These are phyloP conservation scores for Oldenlandia corymbosa DNA, from an alignment of 257 asterid species.

Conservation along the genomic window DNA sequence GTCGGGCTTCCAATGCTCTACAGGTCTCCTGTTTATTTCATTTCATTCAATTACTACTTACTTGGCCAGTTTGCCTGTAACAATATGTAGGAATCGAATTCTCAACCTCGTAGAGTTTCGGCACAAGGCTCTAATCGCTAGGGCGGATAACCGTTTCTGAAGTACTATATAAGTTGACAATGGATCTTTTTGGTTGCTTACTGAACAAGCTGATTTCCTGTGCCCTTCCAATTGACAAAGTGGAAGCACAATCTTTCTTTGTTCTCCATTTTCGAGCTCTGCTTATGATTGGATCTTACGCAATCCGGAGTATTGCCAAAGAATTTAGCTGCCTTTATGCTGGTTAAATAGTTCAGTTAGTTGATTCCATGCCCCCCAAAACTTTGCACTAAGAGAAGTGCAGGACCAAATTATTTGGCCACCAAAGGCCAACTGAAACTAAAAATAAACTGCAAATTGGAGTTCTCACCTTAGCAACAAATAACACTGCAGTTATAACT, in stretches of 20 bases:
- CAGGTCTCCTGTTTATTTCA: too few species aligned
- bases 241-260: slow-evolving; percentile 17
- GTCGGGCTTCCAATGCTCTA: too few species aligned
- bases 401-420: background rate
- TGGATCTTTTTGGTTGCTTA: background rate
- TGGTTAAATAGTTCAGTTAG: slow-evolving; percentile 4
- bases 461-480: background rate
- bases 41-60: too few species aligned
- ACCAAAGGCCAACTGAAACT: too few species aligned
- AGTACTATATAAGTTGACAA: background rate
- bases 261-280: background rate
- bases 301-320: background rate
- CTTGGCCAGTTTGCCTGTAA: too few species aligned
- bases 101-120: too few species aligned
- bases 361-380: slow-evolving; percentile 11
- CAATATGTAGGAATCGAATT: too few species aligned
- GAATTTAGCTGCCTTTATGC: background rate
- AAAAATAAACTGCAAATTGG: background rate
- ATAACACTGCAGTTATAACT: too few species aligned
- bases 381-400: slow-evolving; percentile 12
- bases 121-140: too few species aligned
- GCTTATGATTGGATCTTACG: background rate
- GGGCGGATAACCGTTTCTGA: too few species aligned
- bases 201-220: slow-evolving; percentile 5
- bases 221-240: slow-evolving; percentile 3